Conservation (phyloP, 306 rosid genomes). For the Cucumis hystrix region DNA sequence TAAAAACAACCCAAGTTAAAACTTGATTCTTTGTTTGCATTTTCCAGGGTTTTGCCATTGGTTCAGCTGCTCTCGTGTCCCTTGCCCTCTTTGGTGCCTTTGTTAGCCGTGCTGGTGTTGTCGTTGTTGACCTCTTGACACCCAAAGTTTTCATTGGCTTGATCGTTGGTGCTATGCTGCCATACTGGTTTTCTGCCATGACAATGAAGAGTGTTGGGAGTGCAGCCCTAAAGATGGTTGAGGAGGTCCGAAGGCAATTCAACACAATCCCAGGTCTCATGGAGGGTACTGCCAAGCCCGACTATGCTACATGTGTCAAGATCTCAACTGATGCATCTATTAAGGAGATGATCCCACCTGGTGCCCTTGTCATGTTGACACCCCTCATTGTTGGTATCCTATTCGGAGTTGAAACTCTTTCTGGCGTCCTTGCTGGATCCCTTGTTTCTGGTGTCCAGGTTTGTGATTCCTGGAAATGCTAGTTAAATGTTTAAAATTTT, state of each 20-base stretch:
- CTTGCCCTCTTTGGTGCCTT: conserved; percentile 98
- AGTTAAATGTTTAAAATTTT: not conserved
- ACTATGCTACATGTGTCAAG: conserved; percentile 87
- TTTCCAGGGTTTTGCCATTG: conserved; percentile 81
- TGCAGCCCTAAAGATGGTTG: conserved; percentile 96
- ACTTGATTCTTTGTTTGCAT: not conserved
- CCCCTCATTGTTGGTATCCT: conserved; percentile 85
- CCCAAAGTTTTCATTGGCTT: conserved; percentile 89
- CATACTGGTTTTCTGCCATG: conserved; percentile 99
- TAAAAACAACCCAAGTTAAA: not conserved
- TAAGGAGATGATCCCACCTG: conserved; percentile 94
- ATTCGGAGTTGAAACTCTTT: conserved; percentile 91
- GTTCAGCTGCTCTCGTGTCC: conserved; percentile 94
- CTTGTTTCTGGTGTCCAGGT: conserved; percentile 96
- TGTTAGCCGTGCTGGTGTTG: conserved; percentile 74
- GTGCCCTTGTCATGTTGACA: conserved; percentile 93
- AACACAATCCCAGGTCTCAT: conserved; percentile 82
- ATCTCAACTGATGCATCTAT: conserved; percentile 94
- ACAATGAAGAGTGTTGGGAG: conserved; percentile 99
- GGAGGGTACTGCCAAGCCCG: conserved; percentile 91
- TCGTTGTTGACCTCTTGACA: conserved; percentile 70
- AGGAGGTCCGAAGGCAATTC: conserved; percentile 94
- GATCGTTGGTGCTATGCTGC: conserved; percentile 92
- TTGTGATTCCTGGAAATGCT: not conserved
- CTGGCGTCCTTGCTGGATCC: conserved; percentile 91